Evolutionary conservation across 371 early-diverging fungal genomes (phyloP), one percentile per base, ranked within the genome.

Genomic region (Chytridium lagenaria): DNA sequence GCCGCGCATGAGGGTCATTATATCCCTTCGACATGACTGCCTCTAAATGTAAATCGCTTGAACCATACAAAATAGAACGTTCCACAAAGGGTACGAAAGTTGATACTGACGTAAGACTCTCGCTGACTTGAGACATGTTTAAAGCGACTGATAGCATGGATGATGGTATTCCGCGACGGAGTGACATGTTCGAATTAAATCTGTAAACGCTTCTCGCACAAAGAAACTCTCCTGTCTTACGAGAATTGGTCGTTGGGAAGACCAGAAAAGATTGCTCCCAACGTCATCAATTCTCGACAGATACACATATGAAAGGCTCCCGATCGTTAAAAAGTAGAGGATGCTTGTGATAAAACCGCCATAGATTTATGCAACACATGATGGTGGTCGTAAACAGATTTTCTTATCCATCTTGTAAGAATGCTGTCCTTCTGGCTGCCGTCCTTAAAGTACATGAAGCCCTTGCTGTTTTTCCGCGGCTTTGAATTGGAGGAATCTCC

Each of bases 241-340:
- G 1, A 77, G 50, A 2, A 67, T 59, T 31, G 44, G 69, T 33
- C 36, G 26, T 31, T 76, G 77, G 3, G 50, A 34, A 22, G 73
- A 22, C 72, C 73, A 76, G 64, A 37, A 71, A 5, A 72, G 30
- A 16, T 68, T 38, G 36, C 33, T 19, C 22, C 51, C 69, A 22
- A 40, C 39, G 2, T n/a, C n/a, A 5, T 19, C 26, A 10, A n/a
- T 26, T 2, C 31, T 26, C 31, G 15, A 19, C 19, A 66, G n/a
- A 22, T 30, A 73, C 23, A 38, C 28, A 50, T 28, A 59, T 1
- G 61, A 55, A 19, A 72, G n/a, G 16, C 44, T 69, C 1, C 67
- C 70, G 26, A 59, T 65, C 50, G 28, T 59, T 59, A 70, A 69
- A 44, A 77, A 77, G 61, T 67, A 69, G 12, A 65, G 66, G 16